phyloP scores from a whole-genome alignment of 2,329 filamentous ascomycete genomes.

The Thelonectria blattea region DNA sequence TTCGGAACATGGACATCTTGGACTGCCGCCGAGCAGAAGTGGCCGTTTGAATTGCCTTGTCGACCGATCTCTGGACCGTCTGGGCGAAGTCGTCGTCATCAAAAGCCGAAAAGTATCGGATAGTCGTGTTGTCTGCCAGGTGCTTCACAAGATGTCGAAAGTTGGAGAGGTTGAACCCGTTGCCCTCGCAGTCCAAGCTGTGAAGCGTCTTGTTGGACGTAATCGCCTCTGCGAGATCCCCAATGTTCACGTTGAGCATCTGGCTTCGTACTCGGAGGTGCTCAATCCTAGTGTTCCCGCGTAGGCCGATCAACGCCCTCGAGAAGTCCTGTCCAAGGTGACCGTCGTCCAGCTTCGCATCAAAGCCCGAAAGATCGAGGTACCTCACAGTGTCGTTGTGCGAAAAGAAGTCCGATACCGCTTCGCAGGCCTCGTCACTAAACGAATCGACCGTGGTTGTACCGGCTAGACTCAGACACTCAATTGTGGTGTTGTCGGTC shows the following conservation, averaged over 20 bases:
- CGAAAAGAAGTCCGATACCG: constrained; percentile 58
- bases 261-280: constrained; percentile 64
- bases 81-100: constrained; percentile 45
- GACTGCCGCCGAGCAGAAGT: constrained; percentile 42
- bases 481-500: constrained; percentile 56
- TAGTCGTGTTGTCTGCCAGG: constrained; percentile 49
- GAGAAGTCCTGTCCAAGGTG: constrained; percentile 61
- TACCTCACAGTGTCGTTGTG: constrained; percentile 58
- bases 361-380: constrained; percentile 63
- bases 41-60: constrained; percentile 37
- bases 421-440: constrained; percentile 54
- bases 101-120: constrained; percentile 53
- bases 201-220: constrained; percentile 55
- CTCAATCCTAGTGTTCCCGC: constrained; percentile 50
- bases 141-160: constrained; percentile 54
- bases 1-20: constrained; percentile 43
- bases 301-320: constrained; percentile 54
- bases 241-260: constrained; percentile 60
- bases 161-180: constrained; percentile 60
- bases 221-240: constrained; percentile 57
- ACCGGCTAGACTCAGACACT: constrained; percentile 60
- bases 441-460: constrained; percentile 56
- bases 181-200: constrained; percentile 61
- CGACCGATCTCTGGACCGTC: constrained; percentile 44
- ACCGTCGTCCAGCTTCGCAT: constrained; percentile 63